Evolutionary conservation across 345 rosid species (phyloP).

Genomic region (Arabis hirsuta): DNA sequence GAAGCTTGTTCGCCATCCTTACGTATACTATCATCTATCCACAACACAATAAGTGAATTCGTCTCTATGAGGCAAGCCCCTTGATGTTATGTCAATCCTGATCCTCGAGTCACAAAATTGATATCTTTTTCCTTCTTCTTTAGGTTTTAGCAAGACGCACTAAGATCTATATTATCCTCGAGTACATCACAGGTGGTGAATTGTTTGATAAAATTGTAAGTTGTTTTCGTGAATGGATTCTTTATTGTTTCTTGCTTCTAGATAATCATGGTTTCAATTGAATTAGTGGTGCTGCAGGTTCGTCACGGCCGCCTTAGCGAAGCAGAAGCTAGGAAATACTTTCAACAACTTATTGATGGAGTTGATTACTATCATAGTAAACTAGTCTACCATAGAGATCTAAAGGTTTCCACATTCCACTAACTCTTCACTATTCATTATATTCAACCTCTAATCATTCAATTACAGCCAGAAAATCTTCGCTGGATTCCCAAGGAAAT

Average conservation of each 20-base stretch:
- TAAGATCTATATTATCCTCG: slow-evolving; percentile 91
- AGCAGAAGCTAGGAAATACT: slow-evolving; percentile 83
- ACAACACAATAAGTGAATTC: slow-evolving; percentile 44
- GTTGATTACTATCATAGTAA: slow-evolving; percentile 93
- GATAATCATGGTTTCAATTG: too few relatives aligned
- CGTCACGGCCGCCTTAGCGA: slow-evolving; percentile 87
- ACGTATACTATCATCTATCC: slow-evolving; percentile 34
- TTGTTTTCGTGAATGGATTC: slow-evolving; percentile 23
- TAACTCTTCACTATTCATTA: too few relatives aligned
- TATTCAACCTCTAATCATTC: too few relatives aligned
- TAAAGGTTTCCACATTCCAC: slow-evolving; percentile 41
- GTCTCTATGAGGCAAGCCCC: slow-evolving; percentile 70
- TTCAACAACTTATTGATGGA: slow-evolving; percentile 97
- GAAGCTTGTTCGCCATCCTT: slow-evolving; percentile 98
- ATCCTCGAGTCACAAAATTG: neutral
- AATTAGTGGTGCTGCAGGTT: slow-evolving; percentile 49
- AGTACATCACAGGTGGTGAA: slow-evolving; percentile 97
- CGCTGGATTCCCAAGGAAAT: slow-evolving; percentile 87
- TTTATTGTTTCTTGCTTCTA: too few relatives aligned
- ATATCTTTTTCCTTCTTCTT: slow-evolving; percentile 12
- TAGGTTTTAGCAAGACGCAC: slow-evolving; percentile 94
- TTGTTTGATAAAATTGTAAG: slow-evolving; percentile 96
- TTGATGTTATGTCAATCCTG: too few relatives aligned
- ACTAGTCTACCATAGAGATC: slow-evolving; percentile 94
- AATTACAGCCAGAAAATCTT: slow-evolving; percentile 78